Percentiles rank a stretch among this genome's conserved stretches.
These are phyloP conservation scores for Pyropia yezoensis DNA, from an alignment of 23 red algal genomes.

Conservation along the genomic window DNA sequence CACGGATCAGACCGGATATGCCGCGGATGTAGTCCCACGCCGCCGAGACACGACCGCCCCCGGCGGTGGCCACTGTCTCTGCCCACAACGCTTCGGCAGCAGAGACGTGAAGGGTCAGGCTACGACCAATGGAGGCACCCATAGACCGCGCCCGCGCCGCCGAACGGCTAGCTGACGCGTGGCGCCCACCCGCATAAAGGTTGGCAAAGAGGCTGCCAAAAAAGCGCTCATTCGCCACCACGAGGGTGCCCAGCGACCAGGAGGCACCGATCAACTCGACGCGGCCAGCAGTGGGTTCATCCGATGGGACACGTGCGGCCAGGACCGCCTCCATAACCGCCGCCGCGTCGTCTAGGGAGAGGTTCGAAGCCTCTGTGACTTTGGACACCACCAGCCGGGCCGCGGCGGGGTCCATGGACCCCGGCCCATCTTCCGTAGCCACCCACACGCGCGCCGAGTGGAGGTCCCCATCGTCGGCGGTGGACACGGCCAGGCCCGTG, in stretches of 20 bases:
- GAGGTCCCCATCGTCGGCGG: constrained; percentile 32
- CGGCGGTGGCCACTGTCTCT: constrained; percentile 24
- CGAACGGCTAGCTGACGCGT: background rate
- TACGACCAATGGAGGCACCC: constrained; percentile 42
- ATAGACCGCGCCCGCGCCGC: constrained; percentile 21
- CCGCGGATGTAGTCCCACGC: constrained; percentile 72
- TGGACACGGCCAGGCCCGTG: constrained; percentile 41
- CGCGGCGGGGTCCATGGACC: no score
- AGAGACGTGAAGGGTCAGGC: constrained; percentile 29
- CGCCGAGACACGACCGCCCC: constrained; percentile 17
- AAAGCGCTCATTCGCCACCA: constrained; percentile 34
- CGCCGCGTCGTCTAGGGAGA: no score
- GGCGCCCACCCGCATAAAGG: background rate
- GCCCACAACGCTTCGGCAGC: constrained; percentile 43
- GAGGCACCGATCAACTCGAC: constrained; percentile 30
- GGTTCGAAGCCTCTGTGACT: no score
- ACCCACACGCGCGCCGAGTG: constrained; percentile 4
- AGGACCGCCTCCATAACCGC: no score
- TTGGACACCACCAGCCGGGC: no score
- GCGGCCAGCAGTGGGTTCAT: background rate
- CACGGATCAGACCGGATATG: constrained; percentile 33
- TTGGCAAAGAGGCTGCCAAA: background rate
- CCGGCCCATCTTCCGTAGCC: no score
- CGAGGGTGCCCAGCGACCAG: constrained; percentile 54
- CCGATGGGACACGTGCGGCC: no score